phyloP scores from a whole-genome alignment of 192 early-diverging fungal species.

The Allomyces javanicus region DNA sequence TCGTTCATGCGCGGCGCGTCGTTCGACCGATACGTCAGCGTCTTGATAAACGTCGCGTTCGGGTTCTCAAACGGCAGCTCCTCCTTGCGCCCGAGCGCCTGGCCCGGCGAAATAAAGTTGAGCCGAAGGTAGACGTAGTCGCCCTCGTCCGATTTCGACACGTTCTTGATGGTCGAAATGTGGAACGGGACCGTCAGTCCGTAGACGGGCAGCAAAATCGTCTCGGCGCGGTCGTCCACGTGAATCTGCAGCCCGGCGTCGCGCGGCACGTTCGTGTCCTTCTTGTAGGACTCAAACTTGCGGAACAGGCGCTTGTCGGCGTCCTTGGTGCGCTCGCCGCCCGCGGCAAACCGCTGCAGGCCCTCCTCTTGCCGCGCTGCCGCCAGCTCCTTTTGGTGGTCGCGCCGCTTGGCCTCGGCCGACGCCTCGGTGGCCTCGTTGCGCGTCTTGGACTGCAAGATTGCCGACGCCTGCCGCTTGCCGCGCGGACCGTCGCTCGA shows the following conservation, averaged over 20 bases:
- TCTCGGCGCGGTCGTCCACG: constrained; percentile 69
- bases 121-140: constrained; percentile 76
- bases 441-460: constrained; percentile 56
- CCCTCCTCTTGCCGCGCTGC: constrained; percentile 57
- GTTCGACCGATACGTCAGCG: constrained; percentile 74
- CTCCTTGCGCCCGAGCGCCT: constrained; percentile 80
- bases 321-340: constrained; percentile 19
- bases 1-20: constrained; percentile 65
- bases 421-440: constrained; percentile 65
- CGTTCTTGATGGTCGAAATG: constrained; percentile 86
- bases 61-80: constrained; percentile 65
- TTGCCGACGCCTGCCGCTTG: constrained; percentile 28
- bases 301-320: constrained; percentile 55
- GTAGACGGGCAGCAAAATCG: constrained; percentile 85
- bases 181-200: constrained; percentile 98
- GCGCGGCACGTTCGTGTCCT: constrained; percentile 68
- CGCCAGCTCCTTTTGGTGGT: constrained; percentile 78
- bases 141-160: constrained; percentile 83
- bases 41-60: constrained; percentile 74
- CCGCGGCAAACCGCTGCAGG: constrained; percentile 51
- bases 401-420: constrained; percentile 49
- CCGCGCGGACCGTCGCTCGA: constrained; percentile 12
- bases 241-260: constrained; percentile 56
- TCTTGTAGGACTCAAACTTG: constrained; percentile 90
- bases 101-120: constrained; percentile 89